These are phyloP conservation scores for Paraphoma sp. DNA, from an alignment of 2,329 filamentous ascomycete species.

Conservation along the genomic window DNA sequence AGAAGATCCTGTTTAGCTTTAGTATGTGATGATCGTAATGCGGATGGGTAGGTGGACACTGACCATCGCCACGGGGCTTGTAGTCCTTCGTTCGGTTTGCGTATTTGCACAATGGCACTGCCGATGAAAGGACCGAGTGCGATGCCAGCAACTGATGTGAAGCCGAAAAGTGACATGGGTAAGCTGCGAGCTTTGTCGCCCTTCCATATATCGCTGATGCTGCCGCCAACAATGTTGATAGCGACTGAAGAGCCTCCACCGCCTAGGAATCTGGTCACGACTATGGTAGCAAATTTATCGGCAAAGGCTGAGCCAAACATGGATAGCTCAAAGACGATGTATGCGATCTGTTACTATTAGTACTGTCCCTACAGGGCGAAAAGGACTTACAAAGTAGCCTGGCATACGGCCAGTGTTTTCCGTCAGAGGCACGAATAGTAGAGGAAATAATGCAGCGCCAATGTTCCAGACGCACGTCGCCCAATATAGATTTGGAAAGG, in stretches of 20 bases:
- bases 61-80: conserved; percentile 49
- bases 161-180: conserved; percentile 55
- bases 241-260: conserved; percentile 53
- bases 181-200: conserved; percentile 50
- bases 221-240: conserved; percentile 48
- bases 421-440: conserved; percentile 51
- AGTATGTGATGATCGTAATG: neutral
- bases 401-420: conserved; percentile 55
- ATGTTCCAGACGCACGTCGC: conserved; percentile 49
- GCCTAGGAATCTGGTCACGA: conserved; percentile 53
- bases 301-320: conserved; percentile 53
- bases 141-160: conserved; percentile 53
- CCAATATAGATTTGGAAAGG: conserved; percentile 49
- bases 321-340: conserved; percentile 51
- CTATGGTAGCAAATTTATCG: conserved; percentile 53
- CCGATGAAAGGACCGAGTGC: conserved; percentile 54
- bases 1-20: conserved; percentile 49
- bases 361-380: neutral
- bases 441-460: conserved; percentile 49
- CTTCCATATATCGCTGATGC: conserved; percentile 44
- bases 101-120: conserved; percentile 48
- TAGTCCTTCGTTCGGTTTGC: conserved; percentile 28
- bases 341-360: conserved; percentile 30
- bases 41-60: conserved; percentile 2
- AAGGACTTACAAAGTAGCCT: conserved; percentile 46